A percentile compares a stretch with the other conserved stretches of the same genome.
phyloP scores from a whole-genome alignment of 495 filamentous ascomycete species.

The Lasiosphaeria ovina region DNA sequence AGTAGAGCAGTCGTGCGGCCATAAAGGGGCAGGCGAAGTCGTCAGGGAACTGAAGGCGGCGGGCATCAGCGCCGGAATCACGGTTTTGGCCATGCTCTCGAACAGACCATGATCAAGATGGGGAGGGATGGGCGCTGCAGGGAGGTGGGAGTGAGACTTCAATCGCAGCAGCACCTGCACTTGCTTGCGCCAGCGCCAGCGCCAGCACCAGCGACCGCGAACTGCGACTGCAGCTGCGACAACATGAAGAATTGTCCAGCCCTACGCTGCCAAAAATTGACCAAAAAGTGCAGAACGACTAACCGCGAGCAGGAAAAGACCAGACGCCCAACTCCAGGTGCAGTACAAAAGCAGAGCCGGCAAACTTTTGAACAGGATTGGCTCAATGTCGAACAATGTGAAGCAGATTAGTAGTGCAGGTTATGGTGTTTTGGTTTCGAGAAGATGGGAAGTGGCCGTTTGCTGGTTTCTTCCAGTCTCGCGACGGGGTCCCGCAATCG shows the following conservation, averaged over 20 bases:
- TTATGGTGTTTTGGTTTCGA: background rate
- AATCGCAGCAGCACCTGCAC: too few species aligned
- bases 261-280: background rate
- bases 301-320: conserved; percentile 17
- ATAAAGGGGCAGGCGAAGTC: conserved; percentile 32
- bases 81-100: too few species aligned
- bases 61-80: too few species aligned
- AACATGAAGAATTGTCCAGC: too few species aligned
- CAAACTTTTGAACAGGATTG: background rate
- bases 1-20: conserved; percentile 17
- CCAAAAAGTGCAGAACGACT: background rate
- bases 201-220: too few species aligned
- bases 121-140: too few species aligned
- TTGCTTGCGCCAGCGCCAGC: too few species aligned
- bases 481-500: conserved; percentile 14
- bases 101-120: too few species aligned
- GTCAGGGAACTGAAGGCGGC: conserved; percentile 12
- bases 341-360: conserved; percentile 14
- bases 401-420: background rate
- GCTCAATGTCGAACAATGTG: conserved; percentile 7
- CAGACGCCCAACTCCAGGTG: conserved; percentile 22
- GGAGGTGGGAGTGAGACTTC: too few species aligned
- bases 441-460: background rate
- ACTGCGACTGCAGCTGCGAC: too few species aligned
- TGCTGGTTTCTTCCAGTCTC: conserved; percentile 14